Evolutionary conservation across 306 rosid genomes (phyloP).

Genomic region (Prosopis cineraria): DNA sequence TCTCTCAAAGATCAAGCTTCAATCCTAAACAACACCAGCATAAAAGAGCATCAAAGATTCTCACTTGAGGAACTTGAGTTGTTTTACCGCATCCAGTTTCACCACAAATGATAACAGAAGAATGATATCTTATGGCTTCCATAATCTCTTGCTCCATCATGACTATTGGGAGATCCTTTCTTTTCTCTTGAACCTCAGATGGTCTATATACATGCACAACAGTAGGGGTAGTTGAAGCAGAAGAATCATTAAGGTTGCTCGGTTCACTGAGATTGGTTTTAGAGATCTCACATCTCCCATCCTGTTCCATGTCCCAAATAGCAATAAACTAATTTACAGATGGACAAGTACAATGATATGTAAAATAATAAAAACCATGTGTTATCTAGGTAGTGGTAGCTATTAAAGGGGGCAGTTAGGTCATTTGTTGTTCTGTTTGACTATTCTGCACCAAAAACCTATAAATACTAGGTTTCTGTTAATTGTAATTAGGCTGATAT

Average conservation of each 20-base stretch:
- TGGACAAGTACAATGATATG: too few species aligned
- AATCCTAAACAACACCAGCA: conserved; percentile 18
- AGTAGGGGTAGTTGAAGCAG: conserved; percentile 52
- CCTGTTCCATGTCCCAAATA: conserved; percentile 50
- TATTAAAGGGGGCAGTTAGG: too few species aligned
- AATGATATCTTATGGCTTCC: conserved; percentile 80
- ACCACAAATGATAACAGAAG: conserved; percentile 84
- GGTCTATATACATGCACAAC: conserved; percentile 84
- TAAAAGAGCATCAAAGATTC: conserved; percentile 32
- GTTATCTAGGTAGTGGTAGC: too few species aligned
- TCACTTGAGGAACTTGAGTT: conserved; percentile 95
- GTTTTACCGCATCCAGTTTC: conserved; percentile 99
- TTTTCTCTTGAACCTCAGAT: conserved; percentile 62
- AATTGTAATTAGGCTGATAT: too few species aligned
- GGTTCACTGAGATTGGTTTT: conserved; percentile 32
- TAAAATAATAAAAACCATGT: too few species aligned
- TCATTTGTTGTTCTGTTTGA: too few species aligned
- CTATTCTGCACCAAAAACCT: too few species aligned
- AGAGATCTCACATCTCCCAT: conserved; percentile 36
- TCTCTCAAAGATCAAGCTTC: neutral
- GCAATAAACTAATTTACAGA: conserved; percentile 5
- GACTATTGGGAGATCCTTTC: conserved; percentile 88
- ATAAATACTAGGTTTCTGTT: too few species aligned
- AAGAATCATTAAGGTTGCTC: conserved; percentile 31
- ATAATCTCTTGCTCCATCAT: conserved; percentile 99